Evolutionary conservation across 345 rosid species (phyloP), one percentile per base, ranked within the genome.

Genomic region (sweet orange (Citrus sinensis)): DNA sequence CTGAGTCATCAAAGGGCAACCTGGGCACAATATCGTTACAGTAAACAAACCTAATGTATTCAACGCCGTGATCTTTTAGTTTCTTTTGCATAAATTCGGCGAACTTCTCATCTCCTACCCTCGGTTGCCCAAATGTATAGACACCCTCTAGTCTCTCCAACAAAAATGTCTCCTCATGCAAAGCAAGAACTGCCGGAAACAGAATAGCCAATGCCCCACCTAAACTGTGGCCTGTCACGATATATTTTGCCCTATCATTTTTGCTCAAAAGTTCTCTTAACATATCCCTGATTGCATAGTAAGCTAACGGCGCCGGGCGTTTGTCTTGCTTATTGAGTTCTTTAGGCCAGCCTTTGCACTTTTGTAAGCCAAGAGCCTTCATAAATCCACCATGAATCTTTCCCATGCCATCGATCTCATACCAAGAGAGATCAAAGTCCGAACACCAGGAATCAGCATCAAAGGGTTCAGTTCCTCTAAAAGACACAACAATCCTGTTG

Each of bases 201-300:
- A 94, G 83, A 75, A 89, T 83, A 25, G 97, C 98, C 19, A 94
- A 71, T 19, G 97, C 95, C 62, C 98, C 95, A 13, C 98, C 97
- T 54, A 88, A 60, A 40, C 98, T 91, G 71, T 94, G 98, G 11
- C 97, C 97, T 0, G 98, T 89, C 51, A 94, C 0, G 19, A 94
- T 76, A 24, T 58, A 84, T 58, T 83, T 87, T 35, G 89, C 75
- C 11, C 76, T 34, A 25, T 84, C 79, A 71, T 87, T 88, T 9
- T 82, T 67, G 27, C 70, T 61, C 75, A 84, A 29, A 4, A 85
- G 71, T 1, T 82, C 62, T 81, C 67, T 88, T 60, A 94, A 75
- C 25, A 67, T 83, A 6, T 90, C 89, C 73, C 94, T 77, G 8
- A 94, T 88, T 59, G 79, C 80, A 60, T 94, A 91, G 81, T 89